Percentiles rank a stretch among this genome's conserved stretches.
Conservation (phyloP, 2,329 filamentous ascomycete species). For the Talaromyces rugulosus region DNA sequence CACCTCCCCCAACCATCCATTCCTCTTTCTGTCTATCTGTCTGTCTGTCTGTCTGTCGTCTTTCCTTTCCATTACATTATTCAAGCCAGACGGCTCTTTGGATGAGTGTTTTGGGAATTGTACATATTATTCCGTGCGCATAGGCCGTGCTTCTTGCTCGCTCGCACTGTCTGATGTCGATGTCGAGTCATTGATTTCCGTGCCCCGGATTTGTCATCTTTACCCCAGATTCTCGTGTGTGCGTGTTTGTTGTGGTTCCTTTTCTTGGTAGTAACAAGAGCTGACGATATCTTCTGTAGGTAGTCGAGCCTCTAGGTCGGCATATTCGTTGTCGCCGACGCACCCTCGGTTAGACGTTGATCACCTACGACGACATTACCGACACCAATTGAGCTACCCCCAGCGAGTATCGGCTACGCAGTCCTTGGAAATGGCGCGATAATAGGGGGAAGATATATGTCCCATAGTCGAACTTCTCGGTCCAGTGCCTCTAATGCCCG, state of each 20-base stretch:
- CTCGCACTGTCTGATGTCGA: neutral
- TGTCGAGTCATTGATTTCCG: neutral
- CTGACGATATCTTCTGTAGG: neutral
- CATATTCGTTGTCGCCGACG: neutral
- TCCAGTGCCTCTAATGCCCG: constrained; percentile 58
- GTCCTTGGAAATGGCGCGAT: neutral
- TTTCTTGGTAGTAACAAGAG: neutral
- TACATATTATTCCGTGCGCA: neutral
- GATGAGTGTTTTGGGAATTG: neutral
- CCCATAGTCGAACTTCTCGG: neutral
- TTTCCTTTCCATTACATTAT: neutral
- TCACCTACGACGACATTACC: neutral
- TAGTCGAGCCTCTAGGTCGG: neutral
- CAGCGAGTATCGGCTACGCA: neutral
- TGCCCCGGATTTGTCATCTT: neutral
- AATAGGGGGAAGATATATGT: neutral
- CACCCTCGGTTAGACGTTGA: neutral
- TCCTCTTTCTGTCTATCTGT: neutral
- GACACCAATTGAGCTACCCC: neutral
- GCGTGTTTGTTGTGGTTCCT: neutral
- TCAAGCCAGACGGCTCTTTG: neutral
- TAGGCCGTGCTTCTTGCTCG: neutral
- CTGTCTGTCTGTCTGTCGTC: neutral
- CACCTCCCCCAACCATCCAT: neutral
- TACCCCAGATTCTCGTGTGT: neutral